Conservation (phyloP, 148 eudicot genomes). For the Euryodendron excelsum region DNA sequence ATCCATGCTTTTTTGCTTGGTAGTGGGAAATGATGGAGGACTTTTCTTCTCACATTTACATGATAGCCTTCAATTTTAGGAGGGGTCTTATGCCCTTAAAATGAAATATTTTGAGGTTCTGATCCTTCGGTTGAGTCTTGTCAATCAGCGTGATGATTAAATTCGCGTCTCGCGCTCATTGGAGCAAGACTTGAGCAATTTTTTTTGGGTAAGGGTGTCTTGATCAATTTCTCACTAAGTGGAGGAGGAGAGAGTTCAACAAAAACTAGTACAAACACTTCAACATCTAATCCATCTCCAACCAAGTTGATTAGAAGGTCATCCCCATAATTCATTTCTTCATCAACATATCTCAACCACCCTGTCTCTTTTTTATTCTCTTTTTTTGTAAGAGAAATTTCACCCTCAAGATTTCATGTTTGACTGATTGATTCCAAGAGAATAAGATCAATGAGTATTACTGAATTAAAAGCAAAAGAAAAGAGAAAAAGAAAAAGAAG, state of each 20-base stretch:
- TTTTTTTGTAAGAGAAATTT: neutral
- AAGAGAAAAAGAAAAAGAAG: neutral
- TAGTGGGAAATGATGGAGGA: constrained; percentile 26
- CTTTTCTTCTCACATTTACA: constrained; percentile 28
- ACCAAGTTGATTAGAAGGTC: constrained; percentile 16
- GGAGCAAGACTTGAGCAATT: constrained; percentile 7
- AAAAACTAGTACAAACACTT: neutral
- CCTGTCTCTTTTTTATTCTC: neutral
- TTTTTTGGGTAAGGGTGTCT: neutral
- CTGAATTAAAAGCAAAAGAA: neutral
- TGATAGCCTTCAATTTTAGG: constrained; percentile 24
- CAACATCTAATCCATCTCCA: constrained; percentile 10
- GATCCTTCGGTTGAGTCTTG: constrained; percentile 33
- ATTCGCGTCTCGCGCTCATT: constrained; percentile 12
- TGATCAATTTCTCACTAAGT: neutral
- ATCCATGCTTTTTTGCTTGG: constrained; percentile 15
- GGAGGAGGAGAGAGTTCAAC: neutral
- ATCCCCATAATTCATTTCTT: constrained; percentile 13
- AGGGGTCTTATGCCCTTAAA: constrained; percentile 26
- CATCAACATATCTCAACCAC: constrained; percentile 9
- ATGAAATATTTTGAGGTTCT: constrained; percentile 28
- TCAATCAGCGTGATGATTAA: constrained; percentile 21
- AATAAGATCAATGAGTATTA: neutral
- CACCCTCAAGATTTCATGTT: constrained; percentile 1
- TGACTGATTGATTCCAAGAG: neutral